Base-by-base conservation (phyloP, 208 protist genomes). In the Zelonia costaricensis region DNA sequence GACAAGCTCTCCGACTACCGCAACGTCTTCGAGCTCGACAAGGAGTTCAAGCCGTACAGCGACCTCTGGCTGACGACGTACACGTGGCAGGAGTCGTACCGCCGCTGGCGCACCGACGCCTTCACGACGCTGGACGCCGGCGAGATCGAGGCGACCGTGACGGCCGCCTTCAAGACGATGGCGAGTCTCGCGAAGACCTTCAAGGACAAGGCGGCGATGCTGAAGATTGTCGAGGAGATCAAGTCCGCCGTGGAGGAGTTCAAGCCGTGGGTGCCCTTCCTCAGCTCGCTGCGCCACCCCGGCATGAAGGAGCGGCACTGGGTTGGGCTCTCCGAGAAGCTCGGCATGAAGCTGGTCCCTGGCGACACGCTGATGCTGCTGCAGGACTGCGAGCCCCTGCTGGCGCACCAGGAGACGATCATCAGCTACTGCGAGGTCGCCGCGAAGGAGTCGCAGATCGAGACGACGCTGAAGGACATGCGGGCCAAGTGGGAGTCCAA, bases 231-330 rank as follows among this genome's bases (percentile, higher is more conserved):
- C 13, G 74, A 91, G 43, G 80, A 94, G 49, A 80, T 98, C 23
- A 85, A 82, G 30, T 55, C 42, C 0, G 70, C 93, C 66, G 92
- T 99, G 22, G 94, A 98, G 43, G 78, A 78, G 56, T 99, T 99
- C 75, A 97, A 95, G 77, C 96, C 96, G 31, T 86, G 95, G 77
- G 90, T 98, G 49, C 97, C 98, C 30, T 79, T 99, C 42, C 69
- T 98, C 25, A 84, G 72, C 15, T 96, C 97, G 7, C 78, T 99
- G 61, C 87, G 97, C 35, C 97, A 98, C 61, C 97, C 93, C 6
- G 97, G 97, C 33, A 98, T 99, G 95, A 95, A 96, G 59, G 93
- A 98, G 30, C 84, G 97, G 20, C 97, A 99, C 77, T 98, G 97
- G 97, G 78, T 89, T 23, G 77, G 76, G 10, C 77, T 99, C 23